Evolutionary conservation across 2,329 filamentous ascomycete genomes (phyloP).

Genomic region (Calonectria pseudoreteaudii): DNA sequence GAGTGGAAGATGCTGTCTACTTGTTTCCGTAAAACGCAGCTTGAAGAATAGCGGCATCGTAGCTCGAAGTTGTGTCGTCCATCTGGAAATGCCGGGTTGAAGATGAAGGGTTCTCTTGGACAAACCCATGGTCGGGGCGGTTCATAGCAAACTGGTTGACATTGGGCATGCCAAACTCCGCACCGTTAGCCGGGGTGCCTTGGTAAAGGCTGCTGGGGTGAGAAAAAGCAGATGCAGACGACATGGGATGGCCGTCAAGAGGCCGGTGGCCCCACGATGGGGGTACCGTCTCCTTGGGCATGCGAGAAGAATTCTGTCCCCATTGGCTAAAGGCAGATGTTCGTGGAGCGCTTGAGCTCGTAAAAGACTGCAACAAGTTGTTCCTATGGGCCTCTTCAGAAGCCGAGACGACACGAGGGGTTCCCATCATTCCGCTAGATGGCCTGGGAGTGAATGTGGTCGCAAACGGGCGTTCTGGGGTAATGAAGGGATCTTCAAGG

Average conservation of each 20-base stretch:
- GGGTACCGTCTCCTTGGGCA: constrained; percentile 31
- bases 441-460: constrained; percentile 20
- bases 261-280: constrained; percentile 35
- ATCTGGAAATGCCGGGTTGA: constrained; percentile 44
- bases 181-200: constrained; percentile 55
- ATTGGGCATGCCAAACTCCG: constrained; percentile 30
- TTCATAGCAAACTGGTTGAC: constrained; percentile 27
- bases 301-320: constrained; percentile 39
- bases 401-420: constrained; percentile 31
- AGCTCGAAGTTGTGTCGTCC: constrained; percentile 49
- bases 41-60: constrained; percentile 51
- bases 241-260: constrained; percentile 31
- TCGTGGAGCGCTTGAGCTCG: constrained; percentile 39
- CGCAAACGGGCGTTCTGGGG: constrained; percentile 39
- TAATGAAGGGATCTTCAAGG: constrained; percentile 49
- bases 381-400: constrained; percentile 49
- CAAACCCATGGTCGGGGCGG: constrained; percentile 30
- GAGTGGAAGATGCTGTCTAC: constrained; percentile 22
- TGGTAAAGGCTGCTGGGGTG: constrained; percentile 64
- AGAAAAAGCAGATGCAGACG: constrained; percentile 56
- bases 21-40: constrained; percentile 47
- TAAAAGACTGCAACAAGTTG: constrained; percentile 51
- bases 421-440: constrained; percentile 32
- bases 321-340: constrained; percentile 48
- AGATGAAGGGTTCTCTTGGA: constrained; percentile 34